These are phyloP conservation scores for Cenchrus purpureus DNA, from an alignment of 176 grass and related monocot genomes.

Conservation along the genomic window DNA sequence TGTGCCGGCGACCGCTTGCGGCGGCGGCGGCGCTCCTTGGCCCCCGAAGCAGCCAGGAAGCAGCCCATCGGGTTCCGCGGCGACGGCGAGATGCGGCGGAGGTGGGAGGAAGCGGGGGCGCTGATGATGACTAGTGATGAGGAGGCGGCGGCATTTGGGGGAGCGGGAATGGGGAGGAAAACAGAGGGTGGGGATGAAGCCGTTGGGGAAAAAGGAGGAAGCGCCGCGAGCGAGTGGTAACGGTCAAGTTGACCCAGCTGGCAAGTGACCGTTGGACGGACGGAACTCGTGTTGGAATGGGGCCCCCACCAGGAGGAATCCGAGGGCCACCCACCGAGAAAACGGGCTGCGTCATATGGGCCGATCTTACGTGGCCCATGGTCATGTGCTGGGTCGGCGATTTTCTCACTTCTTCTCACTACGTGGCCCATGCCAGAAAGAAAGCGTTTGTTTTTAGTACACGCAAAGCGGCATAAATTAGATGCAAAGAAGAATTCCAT, in stretches of 20 bases:
- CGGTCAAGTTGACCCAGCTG: slow-evolving; percentile 60
- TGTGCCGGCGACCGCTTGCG: slow-evolving; percentile 65
- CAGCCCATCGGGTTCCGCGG: slow-evolving; percentile 68
- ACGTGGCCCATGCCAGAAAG: background rate
- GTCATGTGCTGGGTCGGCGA: background rate
- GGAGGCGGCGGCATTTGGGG: slow-evolving; percentile 36
- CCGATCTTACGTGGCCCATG: background rate
- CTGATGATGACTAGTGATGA: slow-evolving; percentile 31
- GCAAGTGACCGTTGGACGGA: slow-evolving; percentile 59
- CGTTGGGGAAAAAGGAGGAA: slow-evolving; percentile 29
- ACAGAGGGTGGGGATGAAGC: slow-evolving; percentile 12
- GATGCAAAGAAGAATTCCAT: background rate
- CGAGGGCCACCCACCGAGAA: background rate
- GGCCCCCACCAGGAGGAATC: slow-evolving; percentile 26
- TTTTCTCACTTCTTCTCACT: no score
- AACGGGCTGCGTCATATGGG: background rate
- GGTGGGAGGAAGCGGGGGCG: background rate
- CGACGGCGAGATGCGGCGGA: slow-evolving; percentile 5
- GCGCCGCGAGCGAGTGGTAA: slow-evolving; percentile 29
- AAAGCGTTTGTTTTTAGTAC: no score
- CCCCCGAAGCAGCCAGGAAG: slow-evolving; percentile 92
- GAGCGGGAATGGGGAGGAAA: background rate
- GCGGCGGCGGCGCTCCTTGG: slow-evolving; percentile 60
- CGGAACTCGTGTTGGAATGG: background rate
- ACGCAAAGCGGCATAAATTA: background rate